A percentile compares a stretch with the other conserved stretches of the same genome.
phyloP scores from a whole-genome alignment of 2,329 filamentous ascomycete species.

The Botrytis galanthina region DNA sequence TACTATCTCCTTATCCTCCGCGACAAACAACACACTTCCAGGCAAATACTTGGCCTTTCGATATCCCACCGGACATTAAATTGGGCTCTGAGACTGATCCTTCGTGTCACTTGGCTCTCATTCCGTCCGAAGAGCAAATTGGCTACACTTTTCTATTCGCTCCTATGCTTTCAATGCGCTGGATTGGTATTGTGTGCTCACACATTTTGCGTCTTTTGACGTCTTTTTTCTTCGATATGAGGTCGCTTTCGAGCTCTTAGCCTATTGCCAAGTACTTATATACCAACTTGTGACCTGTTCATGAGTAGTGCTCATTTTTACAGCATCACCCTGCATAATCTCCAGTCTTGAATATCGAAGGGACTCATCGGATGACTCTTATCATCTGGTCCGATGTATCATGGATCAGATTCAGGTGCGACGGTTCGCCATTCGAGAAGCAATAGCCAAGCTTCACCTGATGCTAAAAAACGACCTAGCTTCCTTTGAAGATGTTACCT shows the following conservation, averaged over 20 bases:
- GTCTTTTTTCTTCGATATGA: background rate
- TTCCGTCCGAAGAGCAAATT: conserved; percentile 43
- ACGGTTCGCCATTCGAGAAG: background rate
- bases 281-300: background rate
- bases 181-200: conserved; percentile 18
- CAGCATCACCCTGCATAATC: background rate
- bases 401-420: background rate
- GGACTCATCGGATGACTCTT: background rate
- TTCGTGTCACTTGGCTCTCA: conserved; percentile 45
- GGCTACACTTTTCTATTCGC: conserved; percentile 23
- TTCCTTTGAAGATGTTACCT: background rate
- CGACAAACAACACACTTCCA: background rate
- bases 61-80: conserved; percentile 39
- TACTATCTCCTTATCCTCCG: background rate
- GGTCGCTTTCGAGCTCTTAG: background rate
- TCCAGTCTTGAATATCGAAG: background rate
- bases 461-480: background rate
- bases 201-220: conserved; percentile 3
- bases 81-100: conserved; percentile 42
- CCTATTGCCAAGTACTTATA: background rate
- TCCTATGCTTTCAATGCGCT: conserved; percentile 26
- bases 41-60: background rate
- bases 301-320: conserved; percentile 1
- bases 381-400: background rate
- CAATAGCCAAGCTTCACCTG: background rate